Base-by-base conservation (phyloP, 768 basidiomycete species). In the Russula griseocarnosa region DNA sequence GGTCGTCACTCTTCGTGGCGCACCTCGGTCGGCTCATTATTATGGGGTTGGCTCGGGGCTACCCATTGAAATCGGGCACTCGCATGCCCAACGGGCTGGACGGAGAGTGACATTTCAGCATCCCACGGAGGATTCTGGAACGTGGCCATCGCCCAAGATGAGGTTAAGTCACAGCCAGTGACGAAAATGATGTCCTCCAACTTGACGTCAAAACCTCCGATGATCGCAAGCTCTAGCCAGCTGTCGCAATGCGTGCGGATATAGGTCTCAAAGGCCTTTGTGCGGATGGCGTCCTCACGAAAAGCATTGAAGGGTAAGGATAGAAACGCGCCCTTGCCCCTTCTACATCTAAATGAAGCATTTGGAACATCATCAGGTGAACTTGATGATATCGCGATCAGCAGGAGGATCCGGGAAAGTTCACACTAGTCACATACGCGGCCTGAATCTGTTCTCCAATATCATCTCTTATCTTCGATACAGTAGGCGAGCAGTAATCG, bases 171-270 rank as follows among this genome's bases (percentile, higher is more conserved):
- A 28, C 67, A 68, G 13, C 67, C 65, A 18, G 67, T 68, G 57
- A 68, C 66, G 0, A 68, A 55, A n/a, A 68, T 53, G 22, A 68
- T 55, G 32, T 68, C 65, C 24, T 66, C 67, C 24, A 67, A 30
- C 49, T 44, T 54, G 57, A 61, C 57, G 20, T 49, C 58, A 9
- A 58, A 58, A 9, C 52, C 22, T 1, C 55, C 46, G 20, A 7
- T 0, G 28, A 34, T 5, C 20, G 66, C 65, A n/a, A 63, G 28
- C 20, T 51, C 58, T 5, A 62, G 40, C 67, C 67, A 68, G 44
- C 61, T 58, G 20, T 68, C 67, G 42, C 61, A 68, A 58, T 68
- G 61, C 13, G 11, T 58, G 58, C 50, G 61, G 40, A 66, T 62
- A 58, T 68, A 68, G 1, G 61, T 59, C 50, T 62, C 50, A 11